Evolutionary conservation across 2,329 filamentous ascomycete species (phyloP).

Genomic region (Fusarium metavorans): DNA sequence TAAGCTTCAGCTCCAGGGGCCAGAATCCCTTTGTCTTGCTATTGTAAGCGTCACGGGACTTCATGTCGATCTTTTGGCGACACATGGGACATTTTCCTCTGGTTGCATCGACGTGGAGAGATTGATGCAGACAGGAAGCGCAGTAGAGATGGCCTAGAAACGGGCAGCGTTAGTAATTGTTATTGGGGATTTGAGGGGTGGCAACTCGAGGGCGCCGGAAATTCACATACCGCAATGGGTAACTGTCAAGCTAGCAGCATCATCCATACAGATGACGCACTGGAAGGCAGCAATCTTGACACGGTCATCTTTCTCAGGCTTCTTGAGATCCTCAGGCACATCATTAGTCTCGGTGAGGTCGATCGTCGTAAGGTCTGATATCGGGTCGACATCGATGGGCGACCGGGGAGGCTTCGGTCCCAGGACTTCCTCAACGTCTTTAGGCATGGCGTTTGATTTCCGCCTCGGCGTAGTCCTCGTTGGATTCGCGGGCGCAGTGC

Average conservation of each 20-base stretch:
- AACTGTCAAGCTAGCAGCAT: constrained; percentile 67
- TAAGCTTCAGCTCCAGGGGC: constrained; percentile 72
- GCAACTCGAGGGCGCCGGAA: neutral
- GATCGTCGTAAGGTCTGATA: constrained; percentile 47
- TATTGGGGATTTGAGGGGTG: neutral
- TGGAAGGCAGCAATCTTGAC: constrained; percentile 69
- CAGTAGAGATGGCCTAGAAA: constrained; percentile 73
- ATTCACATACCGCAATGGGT: constrained; percentile 73
- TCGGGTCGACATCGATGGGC: constrained; percentile 24
- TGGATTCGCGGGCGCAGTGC: constrained; percentile 3
- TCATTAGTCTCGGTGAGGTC: constrained; percentile 57
- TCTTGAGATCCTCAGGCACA: constrained; percentile 57
- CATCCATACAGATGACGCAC: constrained; percentile 77
- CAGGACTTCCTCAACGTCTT: constrained; percentile 46
- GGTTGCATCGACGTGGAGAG: constrained; percentile 67
- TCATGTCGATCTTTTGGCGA: constrained; percentile 67
- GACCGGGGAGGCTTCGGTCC: constrained; percentile 34
- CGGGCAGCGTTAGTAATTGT: constrained; percentile 27
- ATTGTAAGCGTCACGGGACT: constrained; percentile 54
- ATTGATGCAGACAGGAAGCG: constrained; percentile 70
- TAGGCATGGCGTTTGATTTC: constrained; percentile 11
- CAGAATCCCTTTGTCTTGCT: constrained; percentile 66
- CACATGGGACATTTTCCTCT: constrained; percentile 74
- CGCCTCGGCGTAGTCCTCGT: constrained; percentile 20
- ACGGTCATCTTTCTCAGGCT: constrained; percentile 61